Base-by-base conservation (phyloP, 2,329 filamentous ascomycete species). In the Emergomyces orientalis region DNA sequence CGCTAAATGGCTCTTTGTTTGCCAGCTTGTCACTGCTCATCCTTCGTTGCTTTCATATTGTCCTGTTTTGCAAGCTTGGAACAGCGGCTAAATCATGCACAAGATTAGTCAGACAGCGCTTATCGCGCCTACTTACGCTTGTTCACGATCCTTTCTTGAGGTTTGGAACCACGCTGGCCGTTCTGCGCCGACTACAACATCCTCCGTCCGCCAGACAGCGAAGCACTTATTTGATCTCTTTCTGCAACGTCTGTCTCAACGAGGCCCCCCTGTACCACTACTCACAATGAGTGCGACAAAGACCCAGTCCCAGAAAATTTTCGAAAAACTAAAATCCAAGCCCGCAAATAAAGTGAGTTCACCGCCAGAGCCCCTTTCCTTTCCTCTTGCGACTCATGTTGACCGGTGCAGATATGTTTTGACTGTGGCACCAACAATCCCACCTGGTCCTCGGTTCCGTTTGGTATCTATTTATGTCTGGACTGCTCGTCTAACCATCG, bases 381-480 rank as follows among this genome's bases (percentile, higher is more conserved):
- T 67, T 64, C 64, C 51, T 63, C 19, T 66, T 60, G 68, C 64
- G 34, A 65, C 54, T 68, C 45, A 62, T 52, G 58, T 39, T 74
- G 67, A 72, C 55, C 41, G 62, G 67, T 71, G 60, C 71, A 96
- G 92, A 86, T 96, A 81, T 99, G 94, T 84, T 99, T 99, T 79
- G 94, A 99, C 80, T 99, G 94, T 78, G 88, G 90, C 75, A 89
- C 91, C 72, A 97, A 97, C 80, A 97, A 97, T 74, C 94, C 94
- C 66, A 97, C 94, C 64, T 99, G 94, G 94, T 96, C 92, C 8
- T 97, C 93, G 7, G 92, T 97, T 39, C 92, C 93, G 13, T 91
- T 99, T 67, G 94, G 90, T 73, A 97, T 99, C 76, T 99, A 97
- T 76, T 86, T 99, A 27, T 99, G 94, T 74, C 88, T 99, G 71